phyloP scores from a whole-genome alignment of 441 rosid genomes.

The Croton setiger region DNA sequence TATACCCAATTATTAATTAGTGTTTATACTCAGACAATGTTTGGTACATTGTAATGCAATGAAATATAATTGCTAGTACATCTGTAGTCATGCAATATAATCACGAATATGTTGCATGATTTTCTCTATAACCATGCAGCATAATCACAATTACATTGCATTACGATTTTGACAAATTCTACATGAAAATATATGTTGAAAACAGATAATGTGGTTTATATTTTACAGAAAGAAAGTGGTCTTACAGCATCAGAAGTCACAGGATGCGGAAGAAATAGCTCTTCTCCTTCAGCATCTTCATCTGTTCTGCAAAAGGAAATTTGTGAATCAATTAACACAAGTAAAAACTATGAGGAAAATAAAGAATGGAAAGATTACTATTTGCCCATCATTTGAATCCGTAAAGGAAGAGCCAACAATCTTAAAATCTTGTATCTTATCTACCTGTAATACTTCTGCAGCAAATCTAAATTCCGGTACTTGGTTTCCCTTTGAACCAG shows the following conservation, averaged over 20 bases:
- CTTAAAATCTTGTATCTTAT: background rate
- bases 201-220: no score
- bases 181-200: background rate
- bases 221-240: background rate
- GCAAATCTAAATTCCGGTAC: slow-evolving; percentile 44
- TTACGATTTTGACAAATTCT: no score
- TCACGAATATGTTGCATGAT: no score
- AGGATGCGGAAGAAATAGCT: slow-evolving; percentile 37
- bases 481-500: slow-evolving; percentile 53
- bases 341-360: background rate
- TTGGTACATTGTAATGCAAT: no score
- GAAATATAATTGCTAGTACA: no score
- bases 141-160: no score
- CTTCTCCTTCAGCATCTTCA: slow-evolving; percentile 46
- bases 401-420: background rate
- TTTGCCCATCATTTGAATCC: background rate
- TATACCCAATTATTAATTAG: background rate
- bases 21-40: no score
- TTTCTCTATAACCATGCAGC: no score
- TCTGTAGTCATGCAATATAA: no score
- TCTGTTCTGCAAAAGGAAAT: slow-evolving; percentile 41
- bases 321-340: background rate
- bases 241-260: slow-evolving; percentile 33
- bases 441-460: slow-evolving; percentile 62
- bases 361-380: background rate